Percentiles rank a stretch among this genome's conserved stretches.
phyloP scores from a whole-genome alignment of 208 protist genomes.

The Leishmania braziliensis region DNA sequence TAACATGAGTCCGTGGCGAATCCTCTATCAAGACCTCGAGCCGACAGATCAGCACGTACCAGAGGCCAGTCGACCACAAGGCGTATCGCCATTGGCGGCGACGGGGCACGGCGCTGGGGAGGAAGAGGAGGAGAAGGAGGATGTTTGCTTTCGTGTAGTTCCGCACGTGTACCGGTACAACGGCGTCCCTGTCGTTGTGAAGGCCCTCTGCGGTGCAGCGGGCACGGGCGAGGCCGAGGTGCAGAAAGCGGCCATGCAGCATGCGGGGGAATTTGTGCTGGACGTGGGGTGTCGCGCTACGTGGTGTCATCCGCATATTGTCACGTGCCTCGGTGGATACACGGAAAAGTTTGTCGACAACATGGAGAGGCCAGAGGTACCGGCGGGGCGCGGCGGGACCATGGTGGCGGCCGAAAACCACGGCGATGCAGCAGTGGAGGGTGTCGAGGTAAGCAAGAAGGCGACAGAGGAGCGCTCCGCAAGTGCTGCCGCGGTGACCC shows the following conservation, averaged over 20 bases:
- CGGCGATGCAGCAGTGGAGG: not conserved
- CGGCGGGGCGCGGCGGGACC: not conserved
- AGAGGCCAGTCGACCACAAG: not conserved
- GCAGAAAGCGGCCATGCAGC: conserved; percentile 21
- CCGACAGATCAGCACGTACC: not conserved
- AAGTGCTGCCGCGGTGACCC: not conserved
- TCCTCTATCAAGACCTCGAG: conserved; percentile 47
- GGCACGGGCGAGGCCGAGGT: conserved; percentile 10
- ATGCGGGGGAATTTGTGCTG: conserved; percentile 54
- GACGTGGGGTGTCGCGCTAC: conserved; percentile 48
- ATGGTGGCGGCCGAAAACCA: not conserved
- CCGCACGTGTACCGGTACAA: conserved; percentile 23
- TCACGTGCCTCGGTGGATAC: conserved; percentile 61
- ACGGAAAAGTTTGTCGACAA: conserved; percentile 50
- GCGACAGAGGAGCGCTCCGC: not conserved
- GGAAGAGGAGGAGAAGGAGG: not conserved
- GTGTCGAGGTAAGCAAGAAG: too few species aligned
- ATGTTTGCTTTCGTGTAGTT: conserved; percentile 17
- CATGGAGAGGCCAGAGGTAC: not conserved
- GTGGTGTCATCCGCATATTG: conserved; percentile 73
- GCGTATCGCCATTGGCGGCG: not conserved
- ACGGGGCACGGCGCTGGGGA: not conserved
- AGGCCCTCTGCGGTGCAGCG: conserved; percentile 13
- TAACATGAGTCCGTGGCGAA: conserved; percentile 48
- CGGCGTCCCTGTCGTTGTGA: conserved; percentile 27